These are phyloP conservation scores for Moesziomyces aphidis DNA, from an alignment of 1,284 basidiomycete genomes.

Conservation along the genomic window DNA sequence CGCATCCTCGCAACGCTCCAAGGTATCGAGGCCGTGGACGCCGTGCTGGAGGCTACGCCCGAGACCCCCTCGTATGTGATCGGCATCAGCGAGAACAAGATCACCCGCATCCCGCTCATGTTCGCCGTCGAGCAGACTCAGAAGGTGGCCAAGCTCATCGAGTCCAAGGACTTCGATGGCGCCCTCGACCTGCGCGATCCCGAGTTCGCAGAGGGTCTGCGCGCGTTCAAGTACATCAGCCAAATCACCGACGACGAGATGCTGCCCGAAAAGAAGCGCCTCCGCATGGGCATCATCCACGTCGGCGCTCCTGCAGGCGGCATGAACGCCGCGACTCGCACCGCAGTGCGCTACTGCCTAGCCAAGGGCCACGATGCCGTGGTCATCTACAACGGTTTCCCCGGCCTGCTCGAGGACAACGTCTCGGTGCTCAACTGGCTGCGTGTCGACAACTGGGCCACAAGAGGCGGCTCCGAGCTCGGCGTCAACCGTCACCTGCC, in stretches of 20 bases:
- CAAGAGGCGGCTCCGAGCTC: slow-evolving; percentile 96
- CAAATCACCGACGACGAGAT: slow-evolving; percentile 73
- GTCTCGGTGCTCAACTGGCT: slow-evolving; percentile 92
- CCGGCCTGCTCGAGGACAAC: slow-evolving; percentile 89
- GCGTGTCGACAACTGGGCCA: slow-evolving; percentile 94
- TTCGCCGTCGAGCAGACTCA: slow-evolving; percentile 90
- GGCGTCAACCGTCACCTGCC: slow-evolving; percentile 94
- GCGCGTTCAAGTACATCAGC: slow-evolving; percentile 76
- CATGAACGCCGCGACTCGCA: slow-evolving; percentile 97
- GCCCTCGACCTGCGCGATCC: slow-evolving; percentile 90
- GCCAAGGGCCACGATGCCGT: slow-evolving; percentile 90
- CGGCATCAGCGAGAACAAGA: slow-evolving; percentile 94
- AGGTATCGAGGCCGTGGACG: slow-evolving; percentile 91
- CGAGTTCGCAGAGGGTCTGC: slow-evolving; percentile 87
- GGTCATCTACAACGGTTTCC: slow-evolving; percentile 94
- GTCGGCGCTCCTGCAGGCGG: slow-evolving; percentile 97
- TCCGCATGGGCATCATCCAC: slow-evolving; percentile 91
- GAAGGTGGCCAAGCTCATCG: slow-evolving; percentile 84
- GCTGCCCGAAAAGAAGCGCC: slow-evolving; percentile 72
- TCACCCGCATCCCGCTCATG: slow-evolving; percentile 88
- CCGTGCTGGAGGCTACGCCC: slow-evolving; percentile 87
- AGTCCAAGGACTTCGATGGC: slow-evolving; percentile 83
- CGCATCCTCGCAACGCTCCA: slow-evolving; percentile 93
- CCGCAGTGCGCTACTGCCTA: slow-evolving; percentile 92
- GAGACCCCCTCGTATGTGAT: slow-evolving; percentile 97